Evolutionary conservation across 2,329 filamentous ascomycete species (phyloP).

Genomic region (Dothistroma pini): DNA sequence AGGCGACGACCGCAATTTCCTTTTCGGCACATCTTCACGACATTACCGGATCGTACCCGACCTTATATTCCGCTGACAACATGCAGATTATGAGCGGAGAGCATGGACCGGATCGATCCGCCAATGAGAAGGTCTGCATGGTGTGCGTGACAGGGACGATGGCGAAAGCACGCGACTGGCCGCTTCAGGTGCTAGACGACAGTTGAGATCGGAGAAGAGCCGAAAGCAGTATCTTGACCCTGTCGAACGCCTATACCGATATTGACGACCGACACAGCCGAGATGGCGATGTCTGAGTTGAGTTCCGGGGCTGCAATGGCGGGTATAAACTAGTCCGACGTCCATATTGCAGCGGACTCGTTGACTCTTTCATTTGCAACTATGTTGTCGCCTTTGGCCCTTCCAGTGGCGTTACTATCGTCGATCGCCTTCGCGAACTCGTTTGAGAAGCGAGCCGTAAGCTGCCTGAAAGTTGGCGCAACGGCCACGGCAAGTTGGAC

Average conservation of each 20-base stretch:
- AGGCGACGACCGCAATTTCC: no score
- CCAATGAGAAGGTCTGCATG: neutral
- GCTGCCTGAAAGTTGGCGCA: constrained; percentile 40
- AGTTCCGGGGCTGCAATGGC: neutral
- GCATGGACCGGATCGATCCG: neutral
- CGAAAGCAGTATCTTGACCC: neutral
- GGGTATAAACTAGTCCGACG: no score
- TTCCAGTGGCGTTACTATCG: neutral
- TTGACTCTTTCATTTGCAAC: no score
- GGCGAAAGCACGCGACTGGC: neutral
- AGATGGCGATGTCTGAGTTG: neutral
- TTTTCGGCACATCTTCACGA: no score
- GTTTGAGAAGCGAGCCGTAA: constrained; percentile 17
- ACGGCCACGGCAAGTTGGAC: constrained; percentile 49
- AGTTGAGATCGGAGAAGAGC: neutral
- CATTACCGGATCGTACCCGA: no score
- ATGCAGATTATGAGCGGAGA: neutral
- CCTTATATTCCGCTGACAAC: no score
- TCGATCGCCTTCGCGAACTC: constrained; percentile 6
- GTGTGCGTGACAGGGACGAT: neutral
- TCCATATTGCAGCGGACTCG: no score
- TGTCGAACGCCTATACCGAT: neutral
- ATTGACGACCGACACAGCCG: neutral
- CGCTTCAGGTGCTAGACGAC: neutral
- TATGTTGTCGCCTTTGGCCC: neutral